Base-by-base conservation (phyloP, 495 filamentous ascomycete species). In the Bryoglossum gracile region DNA sequence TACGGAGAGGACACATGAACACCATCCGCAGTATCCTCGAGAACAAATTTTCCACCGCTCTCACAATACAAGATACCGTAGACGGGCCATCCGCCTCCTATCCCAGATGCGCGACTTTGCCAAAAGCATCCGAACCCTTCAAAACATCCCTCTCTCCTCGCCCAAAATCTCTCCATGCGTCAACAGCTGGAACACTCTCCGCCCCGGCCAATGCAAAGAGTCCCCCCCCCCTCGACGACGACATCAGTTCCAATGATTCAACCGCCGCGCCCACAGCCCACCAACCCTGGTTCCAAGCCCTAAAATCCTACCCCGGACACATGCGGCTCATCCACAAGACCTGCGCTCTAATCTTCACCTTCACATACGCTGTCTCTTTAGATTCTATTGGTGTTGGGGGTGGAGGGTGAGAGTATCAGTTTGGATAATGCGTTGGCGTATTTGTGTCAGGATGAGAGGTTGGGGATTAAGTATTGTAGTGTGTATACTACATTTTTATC, bases 281-380 rank as follows among this genome's bases (percentile, higher is more conserved):
- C 25, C 44, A 26, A 21, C 42, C 32, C 13, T 33, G 21, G 33
- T 37, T 43, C 9, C n/a, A 17, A 32, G 50, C 40, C 40, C 45
- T 41, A 42, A 45, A 23, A 57, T 25, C 60, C 22, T 61, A 59
- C 21, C 67, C 67, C 16, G 62, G 69, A 17, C 57, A 65, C 51
- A 70, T 70, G 2, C 74, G 76, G 13, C 56, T 74, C 30, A 60
- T 73, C 16, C 75, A 74, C 55, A 59, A 63, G 23, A 57, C 66
- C 11, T 65, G 59, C 17, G 66, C 68, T 18, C 67, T 64, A n/a
- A 67, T 77, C 21, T 82, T 76, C 62, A 66, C 69, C 4, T 68
- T 71, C 43, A 64, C 69, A 17, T 83, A 83, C 58, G 77, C 76
- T 0, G 65, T 82, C 77, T 2, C 70, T 65, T 19, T 74, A 73